Base-by-base conservation (phyloP, 1,284 basidiomycete genomes). In the Lignosus rhinocerotis region DNA sequence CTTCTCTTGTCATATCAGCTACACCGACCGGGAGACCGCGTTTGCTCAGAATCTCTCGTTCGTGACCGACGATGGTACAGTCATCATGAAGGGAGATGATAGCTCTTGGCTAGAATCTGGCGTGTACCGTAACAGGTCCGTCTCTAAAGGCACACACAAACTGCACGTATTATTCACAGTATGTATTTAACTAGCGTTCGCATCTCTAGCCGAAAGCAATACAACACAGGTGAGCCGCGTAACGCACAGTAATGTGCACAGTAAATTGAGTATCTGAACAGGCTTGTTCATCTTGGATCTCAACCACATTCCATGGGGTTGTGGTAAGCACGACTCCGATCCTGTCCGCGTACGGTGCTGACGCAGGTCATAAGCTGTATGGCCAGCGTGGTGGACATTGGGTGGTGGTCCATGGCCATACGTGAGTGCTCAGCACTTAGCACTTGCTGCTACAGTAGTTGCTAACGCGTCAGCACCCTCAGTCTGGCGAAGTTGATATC, bases 401-500 rank as follows among this genome's bases (percentile, higher is more conserved):
- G 82, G 80, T 4, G 77, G 77, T 47, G 80, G 78, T 45, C 72
- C 76, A 45, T 85, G 84, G 82, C 86, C 86, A 8, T 71, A 72
- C 48, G 86, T 86, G 51, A 62, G 69, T 63, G 11, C 10, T 10
- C 19, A 25, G n/a, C 73, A 14, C 17, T 34, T 7, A 21, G 6
- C 30, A 34, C 25, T 45, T 19, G 36, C 33, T 38, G 46, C 11
- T 25, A 10, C 2, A n/a, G 14, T 44, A 4, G 51, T 5, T 6
- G 14, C 53, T 45, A 51, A 51, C 64, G 53, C 58, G n/a, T n/a
- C 19, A 32, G 36, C 19, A 1, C 43, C 42, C 38, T 17, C 61
- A 88, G 85, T 75, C 76, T 6, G 90, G 90, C 6, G 90, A 93
- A 74, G 90, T 93, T 39, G 91, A 93, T 72, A 87, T 93, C 53